Base-by-base conservation (phyloP, 1,284 basidiomycete species). In the Caloboletus firmus region DNA sequence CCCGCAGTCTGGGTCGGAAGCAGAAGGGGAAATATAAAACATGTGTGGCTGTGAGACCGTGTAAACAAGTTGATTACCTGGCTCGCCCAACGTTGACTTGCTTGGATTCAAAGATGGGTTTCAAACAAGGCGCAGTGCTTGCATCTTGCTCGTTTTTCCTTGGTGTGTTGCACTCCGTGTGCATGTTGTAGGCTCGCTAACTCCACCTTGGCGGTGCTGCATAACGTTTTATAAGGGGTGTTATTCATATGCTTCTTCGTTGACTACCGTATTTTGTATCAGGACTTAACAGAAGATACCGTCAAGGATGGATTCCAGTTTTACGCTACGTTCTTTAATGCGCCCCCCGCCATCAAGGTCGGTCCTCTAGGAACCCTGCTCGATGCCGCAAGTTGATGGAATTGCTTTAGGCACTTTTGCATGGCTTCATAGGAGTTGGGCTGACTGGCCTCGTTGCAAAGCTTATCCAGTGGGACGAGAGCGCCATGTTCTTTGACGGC, bases 401-500 rank as follows among this genome's bases (percentile, higher is more conserved):
- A 42, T 28, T 18, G 2, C 28, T 35, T 18, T 61, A 93, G 92
- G 89, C 89, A 1, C 76, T 95, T 47, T 77, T 95, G 59, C 93
- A 95, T 71, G 88, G 82, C 36, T 84, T 94, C 69, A 80, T 93
- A 54, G 87, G 81, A 17, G 76, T 93, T 9, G 89, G 91, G 17
- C 69, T 95, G 42, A 61, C 88, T 28, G 86, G 85, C 5, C 76
- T 93, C 51, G 65, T 93, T 15, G 78, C 82, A 51, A 95, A 95
- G 72, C 76, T 95, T 56, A 79, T 89, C 72, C 81, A 78, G 59
- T 95, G 93, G 91, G 85, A 86, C 69, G 93, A 95, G 65, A 91
- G 88, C 62, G 93, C 93, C 15, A 82, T 94, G 75, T 93, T 91
- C 76, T 96, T 96, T 69, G 93, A 95, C 71, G 93, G 93, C 36